Evolutionary conservation across 129 eudicot genomes (phyloP), one percentile per base, ranked within the genome.

Genomic region (Centella asiatica): DNA sequence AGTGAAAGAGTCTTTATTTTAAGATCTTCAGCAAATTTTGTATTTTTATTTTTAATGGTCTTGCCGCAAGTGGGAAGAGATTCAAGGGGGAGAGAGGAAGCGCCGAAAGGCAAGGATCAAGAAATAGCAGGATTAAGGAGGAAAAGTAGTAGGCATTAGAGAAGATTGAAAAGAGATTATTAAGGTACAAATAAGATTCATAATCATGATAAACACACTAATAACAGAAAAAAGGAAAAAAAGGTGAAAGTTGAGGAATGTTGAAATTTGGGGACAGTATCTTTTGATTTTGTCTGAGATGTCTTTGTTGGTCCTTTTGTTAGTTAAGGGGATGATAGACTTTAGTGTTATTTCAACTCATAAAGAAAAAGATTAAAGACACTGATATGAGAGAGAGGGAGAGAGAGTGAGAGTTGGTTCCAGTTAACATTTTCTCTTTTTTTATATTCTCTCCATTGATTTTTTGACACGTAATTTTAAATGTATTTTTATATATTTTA

Each of bases 231-330:
- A 29, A 63, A n/a, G 27, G 36, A 23, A 20, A 36, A 44, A 61
- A 60, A 61, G 55, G 69, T 19, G 66, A 62, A 51, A 63, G 68
- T 25, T 52, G 57, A 39, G 58, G 67, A 68, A 65, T 40, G 72
- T 68, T 69, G 71, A 77, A 77, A 72, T 55, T 40, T 64, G 76
- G 51, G 62, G 62, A 62, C 73, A 31, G 20, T 57, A 52, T 58
- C 75, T 59, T 59, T 73, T 59, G 66, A 63, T 68, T 77, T 72
- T 33, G 69, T 44, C 28, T 57, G 67, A 33, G 51, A 65, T 72
- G 77, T 71, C 81, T 56, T 49, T 71, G 67, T 77, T 60, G 64
- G 39, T 49, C 66, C 49, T 63, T 70, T 70, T 63, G 72, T 70
- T 64, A 23, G 72, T 62, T 63, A 48, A 57, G 0, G n/a, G 23